Base-by-base conservation (phyloP, 176 grass and related monocot genomes). In the Saccharum officinarum region DNA sequence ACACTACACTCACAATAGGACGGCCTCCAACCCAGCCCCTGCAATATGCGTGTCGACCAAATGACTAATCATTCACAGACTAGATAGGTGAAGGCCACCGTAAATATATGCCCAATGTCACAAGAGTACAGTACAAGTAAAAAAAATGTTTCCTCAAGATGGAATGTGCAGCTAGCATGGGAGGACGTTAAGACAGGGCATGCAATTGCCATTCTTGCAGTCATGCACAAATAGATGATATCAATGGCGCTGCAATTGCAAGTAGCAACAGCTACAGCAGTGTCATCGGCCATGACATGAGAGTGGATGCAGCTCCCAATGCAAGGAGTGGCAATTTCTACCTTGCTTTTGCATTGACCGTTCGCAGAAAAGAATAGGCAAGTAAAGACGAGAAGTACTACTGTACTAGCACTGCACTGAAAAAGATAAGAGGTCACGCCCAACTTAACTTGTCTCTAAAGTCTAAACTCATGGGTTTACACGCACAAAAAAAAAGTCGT, bases 331-430 rank as follows among this genome's bases (percentile, higher is more conserved):
- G 23, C 18, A n/a, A 47, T 8, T 37, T n/a, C 30, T 23, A 71
- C 18, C 63, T 14, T 45, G 12, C 65, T 76, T 79, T 80, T 76
- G 74, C 67, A 86, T 82, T 78, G 88, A 59, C 79, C 57, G 42
- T 46, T 71, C 52, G 13, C 78, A 17, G 41, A 82, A 86, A 80
- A 78, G 54, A 76, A 81, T 13, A 17, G 33, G 50, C 23, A 85
- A 78, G 52, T 33, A 89, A 82, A 86, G 78, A 89, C 49, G 71
- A 31, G 37, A 76, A 86, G 33, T 0, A 11, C 36, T 44, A 42
- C 13, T 15, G 11, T 4, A 49, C 65, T 38, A 18, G 31, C 8
- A 62, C 5, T 68, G 9, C 10, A 28, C 76, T 22, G 62, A 37
- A 81, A 89, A 85, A 63, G 50, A 30, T 23, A 45, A 42, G 39